Conservation (phyloP, 768 basidiomycete species). For the Amanita polypyramis region DNA sequence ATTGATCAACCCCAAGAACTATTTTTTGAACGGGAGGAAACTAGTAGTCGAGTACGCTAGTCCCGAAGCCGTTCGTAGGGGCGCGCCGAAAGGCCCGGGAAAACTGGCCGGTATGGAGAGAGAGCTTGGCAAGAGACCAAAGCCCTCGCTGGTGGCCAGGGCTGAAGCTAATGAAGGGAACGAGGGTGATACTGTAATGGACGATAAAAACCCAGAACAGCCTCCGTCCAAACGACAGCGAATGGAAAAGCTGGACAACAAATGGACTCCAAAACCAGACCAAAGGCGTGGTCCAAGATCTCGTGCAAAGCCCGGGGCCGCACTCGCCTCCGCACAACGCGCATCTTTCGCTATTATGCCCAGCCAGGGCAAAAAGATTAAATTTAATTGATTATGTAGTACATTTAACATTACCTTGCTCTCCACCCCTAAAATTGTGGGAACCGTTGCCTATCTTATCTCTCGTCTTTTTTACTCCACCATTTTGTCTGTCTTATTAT, state of each 20-base stretch:
- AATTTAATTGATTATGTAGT: conserved; percentile 33
- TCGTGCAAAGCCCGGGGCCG: conserved; percentile 49
- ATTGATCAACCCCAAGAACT: conserved; percentile 77
- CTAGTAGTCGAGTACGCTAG: conserved; percentile 88
- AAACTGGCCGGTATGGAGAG: not conserved
- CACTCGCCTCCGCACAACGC: conserved; percentile 65
- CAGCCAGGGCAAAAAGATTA: conserved; percentile 61
- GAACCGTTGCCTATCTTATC: too few relatives aligned
- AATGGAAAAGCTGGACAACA: not conserved
- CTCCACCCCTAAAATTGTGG: too few relatives aligned
- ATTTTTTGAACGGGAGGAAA: conserved; percentile 72
- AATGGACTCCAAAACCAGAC: not conserved
- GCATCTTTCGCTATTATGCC: conserved; percentile 66
- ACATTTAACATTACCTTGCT: too few relatives aligned
- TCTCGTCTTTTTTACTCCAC: too few relatives aligned
- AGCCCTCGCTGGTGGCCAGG: too few relatives aligned
- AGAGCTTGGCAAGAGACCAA: not conserved
- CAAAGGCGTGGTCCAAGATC: not conserved
- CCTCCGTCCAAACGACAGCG: conserved; percentile 1
- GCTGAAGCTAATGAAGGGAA: not conserved
- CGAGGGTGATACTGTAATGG: not conserved
- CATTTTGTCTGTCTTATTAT: too few relatives aligned
- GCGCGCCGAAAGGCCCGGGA: conserved; percentile 34
- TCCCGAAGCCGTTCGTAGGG: conserved; percentile 77
- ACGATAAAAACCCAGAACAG: not conserved